phyloP scores from a whole-genome alignment of 345 rosid genomes.

The Eucalyptus pauciflora region DNA sequence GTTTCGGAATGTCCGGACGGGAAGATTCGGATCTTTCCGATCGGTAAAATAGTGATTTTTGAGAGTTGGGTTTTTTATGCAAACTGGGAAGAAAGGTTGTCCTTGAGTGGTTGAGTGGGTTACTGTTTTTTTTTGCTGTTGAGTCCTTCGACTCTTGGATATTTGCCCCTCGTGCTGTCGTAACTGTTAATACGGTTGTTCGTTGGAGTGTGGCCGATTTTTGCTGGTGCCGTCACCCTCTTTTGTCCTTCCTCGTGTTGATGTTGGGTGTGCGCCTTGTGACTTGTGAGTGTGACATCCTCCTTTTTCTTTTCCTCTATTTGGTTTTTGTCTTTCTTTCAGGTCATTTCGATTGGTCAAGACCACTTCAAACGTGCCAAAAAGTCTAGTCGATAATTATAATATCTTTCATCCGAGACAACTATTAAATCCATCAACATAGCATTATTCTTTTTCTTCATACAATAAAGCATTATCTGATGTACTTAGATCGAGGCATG shows the following conservation, averaged over 20 bases:
- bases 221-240: background rate
- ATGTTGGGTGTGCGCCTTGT: background rate
- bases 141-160: background rate
- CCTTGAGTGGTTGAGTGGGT: background rate
- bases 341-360: background rate
- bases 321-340: background rate
- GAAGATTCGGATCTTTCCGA: constrained; percentile 44
- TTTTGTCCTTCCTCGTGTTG: background rate
- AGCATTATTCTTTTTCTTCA: background rate
- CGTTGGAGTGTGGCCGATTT: background rate
- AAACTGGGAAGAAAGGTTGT: background rate
- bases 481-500: background rate
- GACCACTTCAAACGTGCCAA: background rate
- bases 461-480: background rate
- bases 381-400: background rate
- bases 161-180: background rate
- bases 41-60: background rate
- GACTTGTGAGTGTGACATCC: background rate
- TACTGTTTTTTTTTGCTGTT: background rate
- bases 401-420: rapidly evolving
- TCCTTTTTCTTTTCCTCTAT: background rate
- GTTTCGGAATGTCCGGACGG: background rate
- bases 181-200: background rate
- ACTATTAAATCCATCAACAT: background rate
- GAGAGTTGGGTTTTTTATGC: constrained; percentile 50